Base-by-base conservation (phyloP, 2,329 filamentous ascomycete genomes). In the Alternaria alternata region DNA sequence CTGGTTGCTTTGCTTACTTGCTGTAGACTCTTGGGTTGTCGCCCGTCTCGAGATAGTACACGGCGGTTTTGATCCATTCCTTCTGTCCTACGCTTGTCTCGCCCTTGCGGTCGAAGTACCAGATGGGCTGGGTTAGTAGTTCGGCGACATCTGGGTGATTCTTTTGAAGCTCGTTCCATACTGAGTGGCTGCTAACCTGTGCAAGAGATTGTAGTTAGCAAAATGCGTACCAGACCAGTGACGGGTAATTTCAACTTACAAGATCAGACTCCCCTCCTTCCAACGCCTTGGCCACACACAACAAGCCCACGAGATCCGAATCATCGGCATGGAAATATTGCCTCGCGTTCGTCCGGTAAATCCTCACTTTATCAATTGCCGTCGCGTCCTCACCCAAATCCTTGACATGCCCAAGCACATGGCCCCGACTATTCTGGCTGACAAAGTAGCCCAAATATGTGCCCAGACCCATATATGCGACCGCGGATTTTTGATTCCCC, bases 41-140 rank as follows among this genome's bases (percentile, higher is more conserved):
- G 7, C 85, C 87, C 8, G 86, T 87, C 81, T 96, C 92, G 4
- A 93, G 81, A 76, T 93, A 96, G 68, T 95, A 87, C 18, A 96
- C 87, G 12, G 87, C 85, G 32, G 89, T 88, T 43, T 85, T 84
- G 69, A 92, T 91, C 80, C 88, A 96, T 58, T 89, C 88, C 55
- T 94, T 87, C 78, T 96, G 85, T 12, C 91, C 92, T 14, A 83
- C 81, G 22, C 88, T 91, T 1, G 87, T 88, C 82, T 96, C 93
- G 11, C 93, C 93, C 82, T 96, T 96, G 55, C 93, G 89, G 79
- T 96, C 93, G 77, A 96, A 94, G 81, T 96, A 95, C 93, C 93
- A 96, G 65, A 93, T 87, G 0, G 93, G 92, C 75, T 89, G 81
- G 1, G 91, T 90, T 54, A 96, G 82, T 6, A 89, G 84, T 76